Conservation (phyloP, 2,329 filamentous ascomycete species). For the Ceratocystis huliohia region DNA sequence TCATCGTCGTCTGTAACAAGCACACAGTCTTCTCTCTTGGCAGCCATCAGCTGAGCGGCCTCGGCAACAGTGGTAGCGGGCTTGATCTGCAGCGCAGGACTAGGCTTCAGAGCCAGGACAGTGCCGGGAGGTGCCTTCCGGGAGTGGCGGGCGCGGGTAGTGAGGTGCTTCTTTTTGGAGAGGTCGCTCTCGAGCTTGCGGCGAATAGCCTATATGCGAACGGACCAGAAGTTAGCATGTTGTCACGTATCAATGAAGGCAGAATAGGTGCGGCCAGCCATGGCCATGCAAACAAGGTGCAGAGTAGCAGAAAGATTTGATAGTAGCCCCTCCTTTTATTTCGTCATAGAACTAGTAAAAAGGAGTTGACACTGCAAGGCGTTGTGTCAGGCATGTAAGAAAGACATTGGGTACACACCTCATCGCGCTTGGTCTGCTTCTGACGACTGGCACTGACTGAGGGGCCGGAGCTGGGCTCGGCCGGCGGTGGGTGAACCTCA, state of each 20-base stretch:
- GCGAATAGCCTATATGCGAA: conserved; percentile 64
- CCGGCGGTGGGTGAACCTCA: conserved; percentile 45
- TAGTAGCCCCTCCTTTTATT: background rate
- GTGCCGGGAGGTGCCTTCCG: conserved; percentile 93
- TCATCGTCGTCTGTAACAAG: conserved; percentile 97
- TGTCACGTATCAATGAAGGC: background rate
- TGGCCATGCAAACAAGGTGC: background rate
- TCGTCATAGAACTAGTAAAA: background rate
- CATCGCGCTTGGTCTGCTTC: conserved; percentile 95
- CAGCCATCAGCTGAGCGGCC: conserved; percentile 95
- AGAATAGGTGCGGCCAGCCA: background rate
- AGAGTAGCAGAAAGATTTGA: background rate
- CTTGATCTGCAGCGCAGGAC: conserved; percentile 94
- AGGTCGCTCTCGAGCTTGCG: conserved; percentile 94
- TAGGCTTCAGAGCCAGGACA: conserved; percentile 88
- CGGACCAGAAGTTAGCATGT: conserved; percentile 18
- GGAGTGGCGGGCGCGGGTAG: conserved; percentile 64
- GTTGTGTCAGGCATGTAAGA: background rate
- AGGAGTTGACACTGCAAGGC: background rate
- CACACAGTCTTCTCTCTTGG: conserved; percentile 95
- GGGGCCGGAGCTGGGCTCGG: conserved; percentile 38
- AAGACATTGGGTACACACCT: conserved; percentile 49
- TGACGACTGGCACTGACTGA: conserved; percentile 85
- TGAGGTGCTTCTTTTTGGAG: conserved; percentile 86
- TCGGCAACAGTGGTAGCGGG: conserved; percentile 86